These are phyloP conservation scores for Penicillium sp. DNA, from an alignment of 2,329 filamentous ascomycete species.

Conservation along the genomic window DNA sequence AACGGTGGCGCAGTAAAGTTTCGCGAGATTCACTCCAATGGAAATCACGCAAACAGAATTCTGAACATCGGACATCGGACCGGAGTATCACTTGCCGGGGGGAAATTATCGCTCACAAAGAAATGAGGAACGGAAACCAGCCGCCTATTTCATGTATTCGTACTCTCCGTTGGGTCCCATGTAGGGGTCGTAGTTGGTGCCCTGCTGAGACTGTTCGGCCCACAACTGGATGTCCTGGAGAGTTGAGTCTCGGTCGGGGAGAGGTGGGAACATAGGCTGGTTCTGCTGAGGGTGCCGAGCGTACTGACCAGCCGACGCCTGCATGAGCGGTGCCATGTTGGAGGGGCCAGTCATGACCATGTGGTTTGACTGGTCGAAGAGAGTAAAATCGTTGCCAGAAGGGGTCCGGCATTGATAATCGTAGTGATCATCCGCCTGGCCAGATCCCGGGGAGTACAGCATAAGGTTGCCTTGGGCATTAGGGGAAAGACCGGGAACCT, in stretches of 20 bases:
- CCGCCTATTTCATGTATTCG: constrained; percentile 13
- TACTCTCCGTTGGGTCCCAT: constrained; percentile 16
- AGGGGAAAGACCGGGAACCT: constrained; percentile 24
- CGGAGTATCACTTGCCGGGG: neutral
- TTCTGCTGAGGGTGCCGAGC: constrained; percentile 2
- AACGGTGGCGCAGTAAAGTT: neutral
- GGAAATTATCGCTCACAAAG: neutral
- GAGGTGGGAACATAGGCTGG: constrained; percentile 20
- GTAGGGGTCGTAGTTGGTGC: constrained; percentile 1
- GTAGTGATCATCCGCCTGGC: constrained; percentile 21
- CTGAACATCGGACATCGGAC: neutral
- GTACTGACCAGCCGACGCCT: constrained; percentile 6
- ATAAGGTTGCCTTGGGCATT: constrained; percentile 27
- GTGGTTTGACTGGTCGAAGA: constrained; percentile 17
- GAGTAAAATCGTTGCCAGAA: constrained; percentile 25
- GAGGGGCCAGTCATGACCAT: neutral
- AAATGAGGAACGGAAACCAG: neutral
- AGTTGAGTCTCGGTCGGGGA: constrained; percentile 7
- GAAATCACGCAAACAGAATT: neutral
- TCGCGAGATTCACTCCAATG: neutral
- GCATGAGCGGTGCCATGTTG: neutral
- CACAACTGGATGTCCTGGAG: constrained; percentile 16
- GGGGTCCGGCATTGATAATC: constrained; percentile 10
- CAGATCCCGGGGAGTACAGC: constrained; percentile 28
- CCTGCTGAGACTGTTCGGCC: constrained; percentile 11